phyloP scores from a whole-genome alignment of 1,284 basidiomycete genomes.

The Boletellus dicymbophilus region DNA sequence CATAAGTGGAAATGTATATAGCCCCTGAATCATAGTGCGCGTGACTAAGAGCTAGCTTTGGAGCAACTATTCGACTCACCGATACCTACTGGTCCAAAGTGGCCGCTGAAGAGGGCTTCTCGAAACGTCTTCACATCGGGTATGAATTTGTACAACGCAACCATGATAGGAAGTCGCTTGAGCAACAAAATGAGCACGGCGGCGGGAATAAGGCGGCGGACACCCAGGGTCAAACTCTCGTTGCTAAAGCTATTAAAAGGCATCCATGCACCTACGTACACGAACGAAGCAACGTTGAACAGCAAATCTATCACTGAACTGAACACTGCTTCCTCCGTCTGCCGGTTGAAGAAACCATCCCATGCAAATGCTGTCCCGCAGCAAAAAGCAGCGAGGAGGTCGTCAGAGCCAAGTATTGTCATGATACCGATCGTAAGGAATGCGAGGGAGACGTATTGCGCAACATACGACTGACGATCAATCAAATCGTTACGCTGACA shows the following conservation, averaged over 20 bases:
- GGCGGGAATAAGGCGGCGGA: constrained; percentile 84
- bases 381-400: constrained; percentile 91
- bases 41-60: not conserved
- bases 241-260: constrained; percentile 81
- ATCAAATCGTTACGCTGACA: constrained; percentile 89
- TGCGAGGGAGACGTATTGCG: constrained; percentile 78
- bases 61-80: constrained; percentile 45
- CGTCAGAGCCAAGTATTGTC: constrained; percentile 90
- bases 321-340: constrained; percentile 95
- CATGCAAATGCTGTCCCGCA: constrained; percentile 98
- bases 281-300: constrained; percentile 90
- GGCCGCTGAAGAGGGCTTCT: constrained; percentile 86
- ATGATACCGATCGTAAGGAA: constrained; percentile 84
- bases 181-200: constrained; percentile 79
- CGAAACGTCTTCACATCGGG: constrained; percentile 92
- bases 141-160: constrained; percentile 86
- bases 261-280: constrained; percentile 95
- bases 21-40: constrained; percentile 50
- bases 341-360: constrained; percentile 98
- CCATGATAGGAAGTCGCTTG: constrained; percentile 81
- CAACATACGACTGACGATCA: constrained; percentile 90
- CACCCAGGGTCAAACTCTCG: constrained; percentile 64
- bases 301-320: constrained; percentile 93
- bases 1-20: constrained; percentile 90
- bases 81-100: constrained; percentile 93